Evolutionary conservation across 345 rosid species (phyloP).

Genomic region (Hypericum androsaemum): DNA sequence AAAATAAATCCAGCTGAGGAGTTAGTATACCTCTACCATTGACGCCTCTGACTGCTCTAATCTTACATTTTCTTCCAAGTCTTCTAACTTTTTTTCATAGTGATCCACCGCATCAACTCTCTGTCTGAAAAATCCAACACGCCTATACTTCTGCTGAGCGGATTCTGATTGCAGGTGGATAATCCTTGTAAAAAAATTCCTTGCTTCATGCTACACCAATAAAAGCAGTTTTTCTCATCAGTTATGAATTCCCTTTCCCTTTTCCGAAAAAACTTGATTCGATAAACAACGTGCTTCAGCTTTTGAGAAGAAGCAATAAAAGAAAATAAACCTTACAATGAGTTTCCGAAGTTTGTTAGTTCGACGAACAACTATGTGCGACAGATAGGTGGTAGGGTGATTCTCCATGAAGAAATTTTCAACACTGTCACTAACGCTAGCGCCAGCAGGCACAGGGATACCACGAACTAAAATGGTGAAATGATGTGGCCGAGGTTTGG

Average conservation of each 20-base stretch:
- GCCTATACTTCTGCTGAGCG: constrained; percentile 26
- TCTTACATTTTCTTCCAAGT: constrained; percentile 56
- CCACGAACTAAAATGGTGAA: constrained; percentile 78
- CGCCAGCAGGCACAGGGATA: constrained; percentile 59
- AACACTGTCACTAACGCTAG: constrained; percentile 66
- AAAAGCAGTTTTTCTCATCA: not conserved
- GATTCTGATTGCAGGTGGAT: constrained; percentile 42
- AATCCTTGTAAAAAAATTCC: constrained; percentile 38
- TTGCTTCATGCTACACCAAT: constrained; percentile 41
- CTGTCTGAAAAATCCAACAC: constrained; percentile 35
- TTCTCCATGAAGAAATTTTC: constrained; percentile 66
- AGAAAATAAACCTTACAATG: constrained; percentile 39
- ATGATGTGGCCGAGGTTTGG: constrained; percentile 88
- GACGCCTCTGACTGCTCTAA: constrained; percentile 61
- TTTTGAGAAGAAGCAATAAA: not conserved
- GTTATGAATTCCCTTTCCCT: not conserved
- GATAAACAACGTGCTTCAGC: not conserved
- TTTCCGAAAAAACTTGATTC: not conserved
- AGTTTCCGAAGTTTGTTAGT: constrained; percentile 62
- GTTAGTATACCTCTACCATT: constrained; percentile 42
- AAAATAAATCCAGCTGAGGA: not conserved
- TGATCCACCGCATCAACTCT: constrained; percentile 58
- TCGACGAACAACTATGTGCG: constrained; percentile 63
- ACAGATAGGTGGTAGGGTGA: constrained; percentile 66
- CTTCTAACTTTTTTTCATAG: constrained; percentile 54